Base-by-base conservation (phyloP, 345 rosid genomes). In the Brassica napus region DNA sequence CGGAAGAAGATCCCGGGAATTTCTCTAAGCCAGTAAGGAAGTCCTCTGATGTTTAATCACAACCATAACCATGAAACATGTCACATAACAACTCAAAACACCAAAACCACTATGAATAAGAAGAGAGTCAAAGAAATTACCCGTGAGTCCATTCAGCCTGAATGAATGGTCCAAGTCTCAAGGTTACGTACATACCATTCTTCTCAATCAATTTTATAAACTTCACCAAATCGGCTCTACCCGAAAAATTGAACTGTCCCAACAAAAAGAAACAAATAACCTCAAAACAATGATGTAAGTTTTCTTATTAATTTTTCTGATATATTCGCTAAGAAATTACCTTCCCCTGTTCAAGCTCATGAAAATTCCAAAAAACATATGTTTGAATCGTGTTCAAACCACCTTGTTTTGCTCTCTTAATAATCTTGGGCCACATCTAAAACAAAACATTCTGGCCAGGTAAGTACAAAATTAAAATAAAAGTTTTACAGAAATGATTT, bases 61-160 rank as follows among this genome's bases (percentile, higher is more conserved):
- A 30, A 54, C 34, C 67, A 80, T 63, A 54, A 74, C 21, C 60
- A 74, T 52, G 4, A 61, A 60, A 69, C 72, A 69, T 75, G 44
- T 55, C 74, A 80, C 23, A 62, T 62, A 71, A 8, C 54, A 72
- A 26, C 39, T 54, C 58, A 18, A 54, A 34, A 30, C 24, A 26
- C 0, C 21, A 42, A 11, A 24, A 65, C 1, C 24, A 32, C 44
- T 11, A 6, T 12, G 4, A 35, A 30, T 24, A 2, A 32, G 12
- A 4, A 52, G 49, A 72, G 37, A 8, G 54, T 2, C 61, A 54
- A 32, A 32, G 18, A 49, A 77, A 68, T 42, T 89, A 95, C 99
- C 99, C 99, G 39, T 95, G 94, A 81, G 86, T 95, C 98, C 98
- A 95, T 85, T 95, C 99, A 69, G 93, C 99, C 73, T 95, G 97